phyloP scores from a whole-genome alignment of 768 basidiomycete genomes.

The Heimioporus sp. region DNA sequence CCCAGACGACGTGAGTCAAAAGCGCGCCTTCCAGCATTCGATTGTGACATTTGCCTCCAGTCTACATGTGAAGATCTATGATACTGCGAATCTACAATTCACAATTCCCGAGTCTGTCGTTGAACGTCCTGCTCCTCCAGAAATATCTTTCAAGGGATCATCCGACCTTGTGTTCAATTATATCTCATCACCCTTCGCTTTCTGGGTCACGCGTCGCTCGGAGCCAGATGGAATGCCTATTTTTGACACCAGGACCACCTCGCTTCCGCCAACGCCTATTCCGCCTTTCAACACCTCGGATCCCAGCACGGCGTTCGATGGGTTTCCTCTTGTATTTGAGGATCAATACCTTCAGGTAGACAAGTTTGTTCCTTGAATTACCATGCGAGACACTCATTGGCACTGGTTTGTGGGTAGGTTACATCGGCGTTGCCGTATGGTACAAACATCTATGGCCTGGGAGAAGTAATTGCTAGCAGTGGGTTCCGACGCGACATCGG shows the following conservation, averaged over 20 bases:
- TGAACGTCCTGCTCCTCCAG: conserved; percentile 39
- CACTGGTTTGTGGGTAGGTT: conserved; percentile 35
- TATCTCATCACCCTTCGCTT: conserved; percentile 63
- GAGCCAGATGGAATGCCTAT: conserved; percentile 52
- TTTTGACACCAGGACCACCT: conserved; percentile 67
- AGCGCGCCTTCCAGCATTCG: not conserved
- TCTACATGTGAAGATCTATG: conserved; percentile 66
- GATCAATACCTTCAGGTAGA: conserved; percentile 70
- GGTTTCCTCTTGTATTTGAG: conserved; percentile 73
- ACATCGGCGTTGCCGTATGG: conserved; percentile 62
- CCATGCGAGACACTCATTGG: not conserved
- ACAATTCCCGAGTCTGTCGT: conserved; percentile 58
- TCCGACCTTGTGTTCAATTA: conserved; percentile 74
- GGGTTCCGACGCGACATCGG: conserved; percentile 65
- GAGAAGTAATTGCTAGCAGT: conserved; percentile 68
- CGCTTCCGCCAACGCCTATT: conserved; percentile 59
- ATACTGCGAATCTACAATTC: conserved; percentile 60
- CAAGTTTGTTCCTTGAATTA: not conserved
- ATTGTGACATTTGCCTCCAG: conserved; percentile 30
- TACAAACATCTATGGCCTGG: conserved; percentile 77
- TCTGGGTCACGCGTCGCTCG: conserved; percentile 75
- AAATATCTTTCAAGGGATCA: conserved; percentile 31
- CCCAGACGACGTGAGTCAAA: conserved; percentile 40
- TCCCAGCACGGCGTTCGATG: conserved; percentile 56
- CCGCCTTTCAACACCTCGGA: conserved; percentile 50